Evolutionary conservation across 345 rosid species (phyloP), one percentile per base, ranked within the genome.

Genomic region (Angophora floribunda): DNA sequence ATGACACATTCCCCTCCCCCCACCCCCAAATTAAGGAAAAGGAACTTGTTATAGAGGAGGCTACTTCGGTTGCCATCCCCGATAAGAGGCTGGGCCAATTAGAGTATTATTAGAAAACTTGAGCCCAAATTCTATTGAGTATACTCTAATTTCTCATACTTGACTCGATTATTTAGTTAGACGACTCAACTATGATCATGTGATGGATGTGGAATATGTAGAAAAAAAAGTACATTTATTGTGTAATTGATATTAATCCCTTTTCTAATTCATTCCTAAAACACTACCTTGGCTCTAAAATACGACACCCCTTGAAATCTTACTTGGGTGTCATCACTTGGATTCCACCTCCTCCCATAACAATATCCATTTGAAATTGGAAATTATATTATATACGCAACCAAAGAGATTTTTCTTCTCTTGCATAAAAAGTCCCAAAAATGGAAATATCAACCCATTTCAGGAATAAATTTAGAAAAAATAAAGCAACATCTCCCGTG

Each of bases 261-360:
- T 59, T 28, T 59, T 59, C 30, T 59, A 11, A 59, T 59, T 26
- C 14, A 59, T 21, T 55, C 61, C 9, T 26, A 1, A 59, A 26
- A 59, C 67, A 59, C 1, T 0, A 30, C 67, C 26, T 6, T 59
- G 1, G 26, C 30, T 30, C 0, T 14, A 28, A 2, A 59, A 59
- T 26, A 26, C 1, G 15, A 59, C 67, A 59, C 15, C 28, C 5
- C 12, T 55, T 55, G 5, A 55, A 55, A 55, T 55, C 12, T 55
- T 22, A 55, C 0, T 55, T 55, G 28, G 61, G 1, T 21, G 61
- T 22, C 61, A 55, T 55, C 61, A 55, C 28, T 55, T 0, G 61
- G 28, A 55, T 55, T 26, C 61, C 61, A 55, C 61, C 61, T 55
- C 2, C 61, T 55, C 12, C 61, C 61, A 10, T 26, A 59, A 59